Conservation (phyloP, 768 basidiomycete species). For the Auricularia auricula-judae region DNA sequence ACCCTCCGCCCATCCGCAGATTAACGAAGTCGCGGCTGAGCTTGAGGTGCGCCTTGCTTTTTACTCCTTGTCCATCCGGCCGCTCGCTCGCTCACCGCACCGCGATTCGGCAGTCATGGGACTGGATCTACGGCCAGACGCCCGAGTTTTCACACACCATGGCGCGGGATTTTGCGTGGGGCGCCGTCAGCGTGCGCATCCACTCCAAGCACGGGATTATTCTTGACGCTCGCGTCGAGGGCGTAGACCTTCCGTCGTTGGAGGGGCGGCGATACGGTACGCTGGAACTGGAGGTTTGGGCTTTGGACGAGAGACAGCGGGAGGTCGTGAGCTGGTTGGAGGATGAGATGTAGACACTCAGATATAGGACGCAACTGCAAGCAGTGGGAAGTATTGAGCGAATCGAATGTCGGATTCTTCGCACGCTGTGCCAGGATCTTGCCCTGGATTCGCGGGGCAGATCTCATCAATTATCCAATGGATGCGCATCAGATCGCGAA, state of each 20-base stretch:
- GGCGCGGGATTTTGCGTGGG: conserved; percentile 26
- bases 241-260: not conserved
- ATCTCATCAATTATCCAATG: no score
- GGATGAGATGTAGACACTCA: not conserved
- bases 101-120: conserved; percentile 56
- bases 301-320: not conserved
- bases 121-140: conserved; percentile 88
- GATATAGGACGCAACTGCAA: no score
- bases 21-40: no score
- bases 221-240: conserved; percentile 9
- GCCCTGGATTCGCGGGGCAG: no score
- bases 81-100: not conserved
- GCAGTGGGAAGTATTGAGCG: no score
- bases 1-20: no score
- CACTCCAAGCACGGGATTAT: conserved; percentile 59
- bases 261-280: not conserved
- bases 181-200: conserved; percentile 31
- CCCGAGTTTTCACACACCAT: conserved; percentile 77
- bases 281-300: not conserved
- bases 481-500: no score
- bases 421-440: no score
- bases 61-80: conserved; percentile 21
- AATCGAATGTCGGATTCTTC: no score
- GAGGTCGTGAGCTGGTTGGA: not conserved
- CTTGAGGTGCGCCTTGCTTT: no score